These are phyloP conservation scores for Aechmea fasciata DNA, from an alignment of 176 grass and related monocot genomes.

Conservation along the genomic window DNA sequence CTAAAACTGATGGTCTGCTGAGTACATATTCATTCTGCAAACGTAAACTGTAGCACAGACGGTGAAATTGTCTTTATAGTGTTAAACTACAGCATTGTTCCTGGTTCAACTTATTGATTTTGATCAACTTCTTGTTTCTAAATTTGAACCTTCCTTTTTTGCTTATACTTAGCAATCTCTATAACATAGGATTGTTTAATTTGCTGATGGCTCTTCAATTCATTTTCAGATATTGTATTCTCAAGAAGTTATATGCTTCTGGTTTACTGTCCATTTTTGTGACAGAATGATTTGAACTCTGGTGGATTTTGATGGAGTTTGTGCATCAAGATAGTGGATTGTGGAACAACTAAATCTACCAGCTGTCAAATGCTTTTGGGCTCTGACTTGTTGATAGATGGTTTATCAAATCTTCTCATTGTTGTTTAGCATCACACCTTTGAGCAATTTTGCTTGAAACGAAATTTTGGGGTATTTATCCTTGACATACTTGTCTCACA, in stretches of 20 bases:
- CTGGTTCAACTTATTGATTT: background rate
- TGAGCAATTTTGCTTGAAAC: too few relatives aligned
- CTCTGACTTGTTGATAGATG: too few relatives aligned
- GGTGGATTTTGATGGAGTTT: background rate
- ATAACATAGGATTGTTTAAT: background rate
- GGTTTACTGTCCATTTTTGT: background rate
- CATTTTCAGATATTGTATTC: background rate
- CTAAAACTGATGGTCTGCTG: background rate
- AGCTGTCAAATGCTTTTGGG: too few relatives aligned
- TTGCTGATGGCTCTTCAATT: background rate
- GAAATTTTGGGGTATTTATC: too few relatives aligned
- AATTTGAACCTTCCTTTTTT: background rate
- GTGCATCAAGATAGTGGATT: too few relatives aligned
- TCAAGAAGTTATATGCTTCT: background rate
- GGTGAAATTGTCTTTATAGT: background rate
- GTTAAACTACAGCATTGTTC: background rate
- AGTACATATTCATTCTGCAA: background rate
- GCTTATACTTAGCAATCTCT: too few relatives aligned
- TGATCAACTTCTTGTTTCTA: background rate
- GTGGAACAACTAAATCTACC: too few relatives aligned
- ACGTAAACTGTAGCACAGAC: background rate
- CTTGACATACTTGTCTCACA: too few relatives aligned
- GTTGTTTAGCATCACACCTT: too few relatives aligned
- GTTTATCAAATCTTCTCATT: too few relatives aligned
- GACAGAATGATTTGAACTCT: background rate